Evolutionary conservation across 176 grass and related monocot species (phyloP).

Genomic region (Thinopyrum elongatum): DNA sequence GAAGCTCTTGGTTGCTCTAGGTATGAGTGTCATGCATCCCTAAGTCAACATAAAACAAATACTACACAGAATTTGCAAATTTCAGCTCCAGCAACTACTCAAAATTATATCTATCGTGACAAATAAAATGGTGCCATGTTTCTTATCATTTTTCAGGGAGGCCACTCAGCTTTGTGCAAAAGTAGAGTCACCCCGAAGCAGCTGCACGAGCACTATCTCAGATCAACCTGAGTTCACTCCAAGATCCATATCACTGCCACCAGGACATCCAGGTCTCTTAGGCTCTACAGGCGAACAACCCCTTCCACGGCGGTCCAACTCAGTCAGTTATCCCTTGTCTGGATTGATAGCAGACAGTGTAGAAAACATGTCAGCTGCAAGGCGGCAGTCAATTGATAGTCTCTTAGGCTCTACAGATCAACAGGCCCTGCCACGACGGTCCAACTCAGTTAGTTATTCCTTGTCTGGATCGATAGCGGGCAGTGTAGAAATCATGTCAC

Average conservation of each 20-base stretch:
- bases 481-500: not conserved
- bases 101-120: not conserved
- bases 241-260: conserved; percentile 44
- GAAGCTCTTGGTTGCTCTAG: conserved; percentile 63
- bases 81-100: not conserved
- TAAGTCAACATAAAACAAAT: not conserved
- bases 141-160: conserved; percentile 43
- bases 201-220: conserved; percentile 24
- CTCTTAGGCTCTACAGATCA: conserved; percentile 12
- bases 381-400: not conserved
- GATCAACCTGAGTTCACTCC: conserved; percentile 17
- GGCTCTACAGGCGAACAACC: not conserved
- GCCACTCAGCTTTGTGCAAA: conserved; percentile 17
- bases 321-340: conserved; percentile 19
- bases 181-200: conserved; percentile 43
- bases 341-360: not conserved
- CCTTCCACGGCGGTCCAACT: conserved; percentile 32
- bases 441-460: conserved; percentile 29
- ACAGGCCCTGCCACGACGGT: conserved; percentile 8
- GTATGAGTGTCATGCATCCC: conserved; percentile 23
- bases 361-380: not conserved
- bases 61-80: conserved; percentile 4
- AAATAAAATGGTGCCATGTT: not conserved
- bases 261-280: conserved; percentile 28
- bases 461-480: not conserved